These are phyloP conservation scores for Orobanche coerulescens DNA, from an alignment of 257 asterid genomes.

Conservation along the genomic window DNA sequence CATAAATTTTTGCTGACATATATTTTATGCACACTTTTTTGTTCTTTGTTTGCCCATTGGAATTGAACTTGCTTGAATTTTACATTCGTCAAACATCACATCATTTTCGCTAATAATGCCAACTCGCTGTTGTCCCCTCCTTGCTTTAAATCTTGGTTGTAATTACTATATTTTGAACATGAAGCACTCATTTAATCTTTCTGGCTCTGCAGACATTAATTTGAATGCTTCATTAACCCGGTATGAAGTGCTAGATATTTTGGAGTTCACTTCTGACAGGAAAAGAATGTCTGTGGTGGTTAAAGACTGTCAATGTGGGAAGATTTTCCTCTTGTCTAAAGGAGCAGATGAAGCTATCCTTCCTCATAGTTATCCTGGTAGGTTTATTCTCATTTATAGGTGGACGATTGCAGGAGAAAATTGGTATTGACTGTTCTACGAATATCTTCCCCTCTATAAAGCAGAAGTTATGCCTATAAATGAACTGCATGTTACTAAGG, in stretches of 20 bases:
- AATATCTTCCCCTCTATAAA: conserved; percentile 10
- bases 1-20: background rate
- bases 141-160: background rate
- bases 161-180: conserved; percentile 13
- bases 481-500: background rate
- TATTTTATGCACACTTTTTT: background rate
- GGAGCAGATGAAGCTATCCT: conserved; percentile 97
- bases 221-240: conserved; percentile 57
- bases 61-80: background rate
- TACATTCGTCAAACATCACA: background rate
- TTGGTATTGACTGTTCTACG: too few species aligned
- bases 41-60: background rate
- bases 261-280: conserved; percentile 96
- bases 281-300: conserved; percentile 94
- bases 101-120: background rate
- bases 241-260: conserved; percentile 80
- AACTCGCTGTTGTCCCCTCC: background rate
- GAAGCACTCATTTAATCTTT: conserved; percentile 21
- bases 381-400: conserved; percentile 22
- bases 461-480: conserved; percentile 5
- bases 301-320: conserved; percentile 62
- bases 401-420: background rate
- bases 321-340: conserved; percentile 65
- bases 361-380: conserved; percentile 72
- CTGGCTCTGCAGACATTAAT: conserved; percentile 59